Base-by-base conservation (phyloP, 1,284 basidiomycete species). In the Limonomyces culmigenus region DNA sequence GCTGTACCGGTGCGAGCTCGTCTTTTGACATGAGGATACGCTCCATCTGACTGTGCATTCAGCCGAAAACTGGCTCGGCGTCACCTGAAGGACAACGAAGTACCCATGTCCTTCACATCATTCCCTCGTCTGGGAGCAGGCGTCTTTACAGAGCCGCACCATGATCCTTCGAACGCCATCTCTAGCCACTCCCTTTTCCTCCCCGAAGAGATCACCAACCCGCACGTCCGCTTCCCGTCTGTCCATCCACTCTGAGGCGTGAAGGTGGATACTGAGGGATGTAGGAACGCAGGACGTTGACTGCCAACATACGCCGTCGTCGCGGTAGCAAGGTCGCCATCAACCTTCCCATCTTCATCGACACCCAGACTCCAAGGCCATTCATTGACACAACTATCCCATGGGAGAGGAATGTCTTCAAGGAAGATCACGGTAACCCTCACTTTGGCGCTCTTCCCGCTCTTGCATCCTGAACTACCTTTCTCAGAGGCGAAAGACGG, bases 161-260 rank as follows among this genome's bases (percentile, higher is more conserved):
- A 67, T 45, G 68, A 75, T 41, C 79, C 89, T 3, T 63, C 62
- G 5, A 55, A 68, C 45, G 87, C 89, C 5, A 60, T 78, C 36
- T 86, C 80, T 12, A 89, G 85, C 45, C 84, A 87, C 51, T 92
- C 86, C 52, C 59, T 96, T 41, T 98, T 98, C 63, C 67, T 99
- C 13, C 88, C 92, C 1, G 84, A 98, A 53, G 77, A 97, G 56
- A 77, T 98, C 44, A 96, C 89, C 35, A 98, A 96, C 56, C 88
- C 88, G 20, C 95, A 98, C 59, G 88, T 81, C 32, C 81, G 95
- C 39, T 99, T 97, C 62, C 93, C 91, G 81, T 93, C 45, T 59
- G 85, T 74, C 13, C 18, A 27, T 19, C 14, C 23, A 25, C 34
- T 34, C 21, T 15, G 23, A 27, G 8, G 23, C 8, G 8, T 27